These are phyloP conservation scores for Calonectria multiphialidica DNA, from an alignment of 2,329 filamentous ascomycete species.

Conservation along the genomic window DNA sequence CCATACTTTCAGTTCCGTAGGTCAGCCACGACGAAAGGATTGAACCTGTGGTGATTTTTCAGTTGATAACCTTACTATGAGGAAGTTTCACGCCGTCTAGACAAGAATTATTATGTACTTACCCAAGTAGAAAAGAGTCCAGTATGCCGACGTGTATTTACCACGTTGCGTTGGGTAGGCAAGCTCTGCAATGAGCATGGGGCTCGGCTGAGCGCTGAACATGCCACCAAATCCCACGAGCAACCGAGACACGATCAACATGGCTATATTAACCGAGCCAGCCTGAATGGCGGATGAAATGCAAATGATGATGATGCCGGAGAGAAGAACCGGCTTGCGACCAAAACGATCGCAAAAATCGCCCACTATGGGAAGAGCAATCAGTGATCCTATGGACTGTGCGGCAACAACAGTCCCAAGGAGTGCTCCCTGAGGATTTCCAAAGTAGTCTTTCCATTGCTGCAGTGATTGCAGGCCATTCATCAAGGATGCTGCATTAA, in stretches of 20 bases:
- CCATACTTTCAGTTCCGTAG: neutral
- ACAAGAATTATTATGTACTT: no score
- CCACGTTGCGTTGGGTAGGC: neutral
- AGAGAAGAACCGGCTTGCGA: neutral
- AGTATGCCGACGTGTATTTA: neutral
- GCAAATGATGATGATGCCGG: neutral
- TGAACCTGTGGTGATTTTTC: neutral
- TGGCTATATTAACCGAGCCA: neutral
- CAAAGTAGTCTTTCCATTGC: neutral
- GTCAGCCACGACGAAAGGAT: constrained; percentile 1
- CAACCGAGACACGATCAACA: neutral
- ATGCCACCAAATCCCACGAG: neutral
- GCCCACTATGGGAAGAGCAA: neutral
- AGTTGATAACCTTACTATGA: no score
- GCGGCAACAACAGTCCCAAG: constrained; percentile 2
- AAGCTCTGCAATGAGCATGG: neutral
- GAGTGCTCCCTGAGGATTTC: neutral
- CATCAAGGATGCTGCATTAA: neutral
- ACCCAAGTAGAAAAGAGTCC: no score
- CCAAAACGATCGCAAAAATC: neutral
- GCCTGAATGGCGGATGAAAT: neutral
- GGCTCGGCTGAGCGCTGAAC: neutral
- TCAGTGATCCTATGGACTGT: neutral
- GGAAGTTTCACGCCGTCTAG: no score
- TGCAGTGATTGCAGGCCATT: neutral